phyloP scores from a whole-genome alignment of 495 filamentous ascomycete genomes.

The Aspergillus homomorphus region DNA sequence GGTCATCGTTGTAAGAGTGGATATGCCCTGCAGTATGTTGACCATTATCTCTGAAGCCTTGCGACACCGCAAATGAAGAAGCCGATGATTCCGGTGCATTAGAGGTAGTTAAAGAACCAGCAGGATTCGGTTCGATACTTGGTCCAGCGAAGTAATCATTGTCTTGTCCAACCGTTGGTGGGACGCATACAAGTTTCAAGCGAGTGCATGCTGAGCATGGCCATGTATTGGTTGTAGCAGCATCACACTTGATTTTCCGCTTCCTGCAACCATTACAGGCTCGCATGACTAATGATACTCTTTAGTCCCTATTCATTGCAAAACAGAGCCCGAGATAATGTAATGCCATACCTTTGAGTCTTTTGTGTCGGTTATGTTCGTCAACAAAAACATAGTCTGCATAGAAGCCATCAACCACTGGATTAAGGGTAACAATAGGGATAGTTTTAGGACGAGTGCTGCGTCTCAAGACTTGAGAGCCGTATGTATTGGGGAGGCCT shows the following conservation, averaged over 20 bases:
- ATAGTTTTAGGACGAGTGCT: background rate
- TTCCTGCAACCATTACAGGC: constrained; percentile 95
- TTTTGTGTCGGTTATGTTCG: constrained; percentile 97
- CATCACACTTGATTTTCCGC: constrained; percentile 87
- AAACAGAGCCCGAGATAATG: background rate
- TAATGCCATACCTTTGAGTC: constrained; percentile 77
- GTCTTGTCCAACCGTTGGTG: constrained; percentile 85
- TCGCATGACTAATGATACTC: constrained; percentile 75
- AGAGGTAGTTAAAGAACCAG: constrained; percentile 23
- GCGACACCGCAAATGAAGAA: constrained; percentile 31
- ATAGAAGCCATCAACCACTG: constrained; percentile 11
- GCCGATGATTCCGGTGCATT: constrained; percentile 27
- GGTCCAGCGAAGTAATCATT: constrained; percentile 56
- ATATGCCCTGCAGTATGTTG: constrained; percentile 26
- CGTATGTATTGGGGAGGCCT: constrained; percentile 5
- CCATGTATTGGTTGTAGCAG: constrained; percentile 97
- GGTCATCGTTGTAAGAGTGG: constrained; percentile 34
- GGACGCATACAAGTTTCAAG: constrained; percentile 88
- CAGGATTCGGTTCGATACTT: constrained; percentile 25
- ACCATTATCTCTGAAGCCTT: constrained; percentile 26
- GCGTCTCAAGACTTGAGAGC: background rate
- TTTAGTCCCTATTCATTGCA: background rate
- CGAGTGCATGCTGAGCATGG: constrained; percentile 93
- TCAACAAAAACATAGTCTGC: constrained; percentile 99
- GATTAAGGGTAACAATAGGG: background rate